Percentiles rank a stretch among this genome's conserved stretches.
phyloP scores from a whole-genome alignment of 2,329 filamentous ascomycete genomes.

The Ophiostoma populinum region DNA sequence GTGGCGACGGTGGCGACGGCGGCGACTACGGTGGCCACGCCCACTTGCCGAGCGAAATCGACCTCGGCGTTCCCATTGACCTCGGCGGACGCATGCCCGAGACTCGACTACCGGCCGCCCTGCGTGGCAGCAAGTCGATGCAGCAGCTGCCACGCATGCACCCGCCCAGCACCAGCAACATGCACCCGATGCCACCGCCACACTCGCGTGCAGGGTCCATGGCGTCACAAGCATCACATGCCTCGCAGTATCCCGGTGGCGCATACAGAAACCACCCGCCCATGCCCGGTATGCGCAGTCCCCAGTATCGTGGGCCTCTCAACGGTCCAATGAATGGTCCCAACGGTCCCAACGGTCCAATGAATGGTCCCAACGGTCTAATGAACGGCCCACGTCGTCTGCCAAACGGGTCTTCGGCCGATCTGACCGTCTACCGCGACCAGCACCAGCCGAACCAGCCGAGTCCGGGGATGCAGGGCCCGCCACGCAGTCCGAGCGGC shows the following conservation, averaged over 20 bases:
- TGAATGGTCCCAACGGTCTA: background rate
- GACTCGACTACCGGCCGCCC: background rate
- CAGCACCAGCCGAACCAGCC: background rate
- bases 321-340: background rate
- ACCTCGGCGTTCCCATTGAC: too few species aligned
- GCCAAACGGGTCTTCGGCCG: background rate
- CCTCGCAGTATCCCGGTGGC: background rate
- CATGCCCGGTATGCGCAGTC: constrained; percentile 1
- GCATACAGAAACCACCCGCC: background rate
- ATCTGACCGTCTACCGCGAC: background rate
- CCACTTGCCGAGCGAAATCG: too few species aligned
- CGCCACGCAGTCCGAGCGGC: background rate
- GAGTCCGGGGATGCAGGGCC: too few species aligned
- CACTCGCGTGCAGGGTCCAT: constrained; percentile 3
- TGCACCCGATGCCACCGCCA: background rate
- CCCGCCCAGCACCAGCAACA: too few species aligned
- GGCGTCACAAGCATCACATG: background rate
- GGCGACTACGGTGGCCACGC: too few species aligned
- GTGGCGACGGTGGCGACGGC: too few species aligned
- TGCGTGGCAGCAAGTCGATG: constrained; percentile 6
- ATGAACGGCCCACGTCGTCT: background rate
- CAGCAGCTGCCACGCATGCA: constrained; percentile 5
- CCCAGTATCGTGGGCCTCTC: background rate
- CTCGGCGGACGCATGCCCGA: too few species aligned
- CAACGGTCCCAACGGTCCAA: background rate